Percentiles rank a stretch among this genome's conserved stretches.
phyloP scores from a whole-genome alignment of 148 eudicot species.

The Rhododendron ferrugineum region DNA sequence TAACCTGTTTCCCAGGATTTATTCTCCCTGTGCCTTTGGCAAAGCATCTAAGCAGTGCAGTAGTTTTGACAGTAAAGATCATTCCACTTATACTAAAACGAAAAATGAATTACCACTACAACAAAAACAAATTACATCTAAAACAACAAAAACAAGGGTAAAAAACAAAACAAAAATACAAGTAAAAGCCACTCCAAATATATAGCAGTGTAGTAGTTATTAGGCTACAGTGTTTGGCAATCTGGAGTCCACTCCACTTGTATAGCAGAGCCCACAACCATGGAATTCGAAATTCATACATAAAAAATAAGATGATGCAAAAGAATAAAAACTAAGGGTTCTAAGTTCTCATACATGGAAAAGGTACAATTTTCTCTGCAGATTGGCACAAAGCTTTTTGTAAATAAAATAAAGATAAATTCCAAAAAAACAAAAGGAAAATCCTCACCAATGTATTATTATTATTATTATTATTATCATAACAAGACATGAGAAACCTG shows the following conservation, averaged over 20 bases:
- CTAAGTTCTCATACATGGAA: background rate
- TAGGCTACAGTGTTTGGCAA: background rate
- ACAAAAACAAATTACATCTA: too few species aligned
- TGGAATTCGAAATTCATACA: background rate
- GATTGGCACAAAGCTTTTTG: background rate
- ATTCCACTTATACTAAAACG: too few species aligned
- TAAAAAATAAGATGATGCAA: background rate
- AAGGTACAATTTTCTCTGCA: slow-evolving; percentile 6
- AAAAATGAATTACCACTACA: too few species aligned
- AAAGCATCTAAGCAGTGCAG: too few species aligned
- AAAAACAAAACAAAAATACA: too few species aligned
- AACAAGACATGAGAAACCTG: slow-evolving; percentile 5
- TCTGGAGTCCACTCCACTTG: background rate
- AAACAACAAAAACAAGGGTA: too few species aligned
- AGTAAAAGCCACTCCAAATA: too few species aligned
- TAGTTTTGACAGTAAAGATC: too few species aligned
- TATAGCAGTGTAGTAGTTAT: background rate
- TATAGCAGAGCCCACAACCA: background rate
- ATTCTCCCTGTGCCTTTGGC: too few species aligned
- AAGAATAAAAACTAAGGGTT: background rate
- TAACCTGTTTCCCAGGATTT: too few species aligned
- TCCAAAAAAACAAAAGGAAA: background rate
- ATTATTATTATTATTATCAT: background rate
- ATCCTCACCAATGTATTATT: background rate
- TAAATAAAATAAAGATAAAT: background rate